Percentiles rank a stretch among this genome's conserved stretches.
These are phyloP conservation scores for Rubroshorea leprosula DNA, from an alignment of 345 rosid genomes.

Conservation along the genomic window DNA sequence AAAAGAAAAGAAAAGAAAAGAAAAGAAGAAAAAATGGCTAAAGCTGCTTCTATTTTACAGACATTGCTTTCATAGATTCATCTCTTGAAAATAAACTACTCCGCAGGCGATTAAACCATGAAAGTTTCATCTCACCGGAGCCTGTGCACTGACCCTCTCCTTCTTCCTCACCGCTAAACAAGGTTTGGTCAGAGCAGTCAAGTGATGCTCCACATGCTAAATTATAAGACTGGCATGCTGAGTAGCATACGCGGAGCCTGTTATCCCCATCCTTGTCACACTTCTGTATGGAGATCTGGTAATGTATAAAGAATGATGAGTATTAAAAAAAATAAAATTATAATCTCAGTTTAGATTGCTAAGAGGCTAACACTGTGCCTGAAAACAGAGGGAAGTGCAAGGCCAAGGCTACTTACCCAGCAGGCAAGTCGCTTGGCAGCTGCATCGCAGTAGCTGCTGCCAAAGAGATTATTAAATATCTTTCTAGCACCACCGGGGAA, in stretches of 20 bases:
- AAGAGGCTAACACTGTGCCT: no score
- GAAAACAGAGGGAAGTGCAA: no score
- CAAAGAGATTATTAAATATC: conserved; percentile 59
- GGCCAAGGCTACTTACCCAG: conserved; percentile 52
- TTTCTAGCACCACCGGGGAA: conserved; percentile 87
- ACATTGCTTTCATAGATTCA: conserved; percentile 23
- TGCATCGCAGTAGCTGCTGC: conserved; percentile 73
- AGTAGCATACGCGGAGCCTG: conserved; percentile 86
- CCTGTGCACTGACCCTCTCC: conserved; percentile 87
- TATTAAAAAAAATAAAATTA: no score
- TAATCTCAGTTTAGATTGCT: neutral
- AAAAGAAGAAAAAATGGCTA: conserved; percentile 5
- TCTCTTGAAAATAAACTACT: conserved; percentile 36
- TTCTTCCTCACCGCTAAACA: conserved; percentile 78
- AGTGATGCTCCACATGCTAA: conserved; percentile 94
- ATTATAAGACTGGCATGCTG: conserved; percentile 91
- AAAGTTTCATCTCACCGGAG: conserved; percentile 43
- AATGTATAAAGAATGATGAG: no score
- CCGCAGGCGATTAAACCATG: conserved; percentile 46
- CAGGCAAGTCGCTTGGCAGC: conserved; percentile 94
- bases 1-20: neutral
- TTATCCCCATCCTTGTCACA: conserved; percentile 92
- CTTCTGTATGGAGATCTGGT: conserved; percentile 95
- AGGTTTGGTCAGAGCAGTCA: conserved; percentile 95
- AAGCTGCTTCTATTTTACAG: conserved; percentile 31